Percentiles rank a stretch among this genome's conserved stretches.
Evolutionary conservation across 1,284 basidiomycete genomes (phyloP).

Genomic region (Ustilago esculenta): DNA sequence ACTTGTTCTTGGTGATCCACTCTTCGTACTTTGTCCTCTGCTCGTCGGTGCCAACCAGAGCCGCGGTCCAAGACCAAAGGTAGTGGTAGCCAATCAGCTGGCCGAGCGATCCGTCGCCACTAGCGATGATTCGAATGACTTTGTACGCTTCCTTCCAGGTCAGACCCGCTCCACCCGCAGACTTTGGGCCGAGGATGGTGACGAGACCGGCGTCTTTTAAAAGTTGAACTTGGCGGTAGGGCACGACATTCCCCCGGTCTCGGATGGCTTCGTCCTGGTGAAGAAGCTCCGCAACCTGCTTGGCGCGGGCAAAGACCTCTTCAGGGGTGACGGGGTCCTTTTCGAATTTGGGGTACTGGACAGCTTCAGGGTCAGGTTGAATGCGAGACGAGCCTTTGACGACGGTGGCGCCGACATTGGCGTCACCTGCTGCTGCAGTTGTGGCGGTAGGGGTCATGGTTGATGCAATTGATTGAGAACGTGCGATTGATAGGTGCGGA

Average conservation of each 20-base stretch:
- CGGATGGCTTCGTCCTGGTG: constrained; percentile 61
- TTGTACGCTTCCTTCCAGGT: constrained; percentile 60
- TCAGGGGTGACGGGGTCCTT: constrained; percentile 50
- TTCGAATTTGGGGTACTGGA: constrained; percentile 55
- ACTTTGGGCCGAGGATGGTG: constrained; percentile 59
- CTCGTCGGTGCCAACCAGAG: constrained; percentile 60
- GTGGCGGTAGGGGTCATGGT: constrained; percentile 52
- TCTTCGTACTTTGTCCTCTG: constrained; percentile 47
- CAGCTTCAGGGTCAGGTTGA: constrained; percentile 57
- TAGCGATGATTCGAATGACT: constrained; percentile 58
- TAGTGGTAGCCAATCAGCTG: constrained; percentile 59
- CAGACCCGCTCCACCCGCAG: constrained; percentile 59
- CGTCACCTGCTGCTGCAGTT: constrained; percentile 12
- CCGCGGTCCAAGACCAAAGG: constrained; percentile 61
- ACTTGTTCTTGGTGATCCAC: constrained; percentile 54
- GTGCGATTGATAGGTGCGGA: too few species aligned
- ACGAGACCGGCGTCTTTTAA: constrained; percentile 64
- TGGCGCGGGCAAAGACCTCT: constrained; percentile 58
- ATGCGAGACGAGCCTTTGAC: constrained; percentile 49
- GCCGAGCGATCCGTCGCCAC: constrained; percentile 62
- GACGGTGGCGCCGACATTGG: constrained; percentile 5
- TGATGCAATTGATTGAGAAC: too few species aligned
- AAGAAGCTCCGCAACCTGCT: constrained; percentile 59
- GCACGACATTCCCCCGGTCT: constrained; percentile 64
- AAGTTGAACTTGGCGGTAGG: constrained; percentile 64